Evolutionary conservation across 2,329 filamentous ascomycete genomes (phyloP).

Genomic region (Shiraia sp.): DNA sequence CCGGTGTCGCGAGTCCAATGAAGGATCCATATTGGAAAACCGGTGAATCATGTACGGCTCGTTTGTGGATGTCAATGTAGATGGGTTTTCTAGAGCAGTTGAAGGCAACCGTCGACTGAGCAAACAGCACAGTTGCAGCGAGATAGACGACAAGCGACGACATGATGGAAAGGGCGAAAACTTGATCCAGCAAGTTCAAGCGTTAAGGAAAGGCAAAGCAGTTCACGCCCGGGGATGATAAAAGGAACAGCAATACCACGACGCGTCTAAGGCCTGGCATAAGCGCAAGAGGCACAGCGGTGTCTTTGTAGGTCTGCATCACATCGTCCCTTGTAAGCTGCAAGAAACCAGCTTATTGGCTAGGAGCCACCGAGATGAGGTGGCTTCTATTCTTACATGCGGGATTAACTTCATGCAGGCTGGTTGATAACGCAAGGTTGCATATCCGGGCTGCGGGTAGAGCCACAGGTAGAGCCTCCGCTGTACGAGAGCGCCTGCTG

Average conservation of each 20-base stretch:
- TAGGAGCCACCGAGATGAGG: conserved; percentile 29
- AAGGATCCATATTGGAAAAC: conserved; percentile 51
- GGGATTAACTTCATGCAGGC: conserved; percentile 16
- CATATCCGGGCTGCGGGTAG: conserved; percentile 24
- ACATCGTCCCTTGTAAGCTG: conserved; percentile 24
- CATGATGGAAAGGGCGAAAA: conserved; percentile 30
- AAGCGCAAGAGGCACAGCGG: conserved; percentile 26
- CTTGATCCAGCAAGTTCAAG: conserved; percentile 37
- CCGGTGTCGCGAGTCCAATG: conserved; percentile 48
- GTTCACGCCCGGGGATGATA: conserved; percentile 9
- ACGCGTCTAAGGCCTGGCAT: conserved; percentile 26
- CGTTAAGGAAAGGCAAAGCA: conserved; percentile 12
- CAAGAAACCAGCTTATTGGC: conserved; percentile 21
- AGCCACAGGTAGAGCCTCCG: conserved; percentile 25
- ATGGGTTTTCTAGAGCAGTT: conserved; percentile 47
- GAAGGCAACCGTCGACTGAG: conserved; percentile 42
- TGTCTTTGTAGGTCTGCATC: conserved; percentile 40
- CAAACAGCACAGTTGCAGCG: conserved; percentile 39
- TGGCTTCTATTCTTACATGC: conserved; percentile 33
- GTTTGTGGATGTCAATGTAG: conserved; percentile 51
- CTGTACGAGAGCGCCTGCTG: conserved; percentile 35
- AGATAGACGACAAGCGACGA: conserved; percentile 29
- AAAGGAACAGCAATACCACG: conserved; percentile 18
- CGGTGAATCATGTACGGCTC: conserved; percentile 46
- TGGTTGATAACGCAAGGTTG: conserved; percentile 22